Percentiles rank a stretch among this genome's conserved stretches.
These are phyloP conservation scores for Phyllosticta paracitricarpa DNA, from an alignment of 2,329 filamentous ascomycete species.

Conservation along the genomic window DNA sequence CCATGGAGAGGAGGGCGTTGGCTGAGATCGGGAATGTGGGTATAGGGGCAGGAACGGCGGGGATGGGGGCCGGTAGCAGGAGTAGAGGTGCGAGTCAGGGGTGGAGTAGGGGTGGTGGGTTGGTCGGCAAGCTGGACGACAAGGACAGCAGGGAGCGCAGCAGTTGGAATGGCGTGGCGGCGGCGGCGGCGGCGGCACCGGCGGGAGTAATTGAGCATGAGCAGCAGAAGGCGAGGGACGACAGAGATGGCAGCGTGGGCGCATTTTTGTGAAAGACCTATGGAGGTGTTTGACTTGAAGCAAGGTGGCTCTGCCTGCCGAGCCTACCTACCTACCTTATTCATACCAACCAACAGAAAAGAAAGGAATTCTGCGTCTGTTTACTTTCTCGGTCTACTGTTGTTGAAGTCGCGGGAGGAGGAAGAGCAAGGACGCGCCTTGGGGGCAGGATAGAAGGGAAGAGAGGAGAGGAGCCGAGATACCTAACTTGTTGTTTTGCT, in stretches of 20 bases:
- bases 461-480: neutral
- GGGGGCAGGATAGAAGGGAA: too few relatives aligned
- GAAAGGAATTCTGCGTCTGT: neutral
- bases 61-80: neutral
- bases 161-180: neutral
- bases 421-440: neutral
- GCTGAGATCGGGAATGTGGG: neutral
- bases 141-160: neutral
- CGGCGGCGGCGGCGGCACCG: neutral
- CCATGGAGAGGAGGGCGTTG: neutral
- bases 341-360: neutral
- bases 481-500: neutral
- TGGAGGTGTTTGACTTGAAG: neutral
- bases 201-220: neutral
- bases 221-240: neutral
- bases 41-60: neutral
- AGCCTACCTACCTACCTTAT: too few relatives aligned
- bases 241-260: conserved; percentile 3
- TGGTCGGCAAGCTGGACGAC: neutral
- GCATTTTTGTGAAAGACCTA: conserved; percentile 1
- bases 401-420: neutral
- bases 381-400: neutral
- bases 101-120: neutral
- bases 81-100: neutral
- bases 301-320: neutral